Evolutionary conservation across 148 eudicot genomes (phyloP).

Genomic region (Limonium bicolor): DNA sequence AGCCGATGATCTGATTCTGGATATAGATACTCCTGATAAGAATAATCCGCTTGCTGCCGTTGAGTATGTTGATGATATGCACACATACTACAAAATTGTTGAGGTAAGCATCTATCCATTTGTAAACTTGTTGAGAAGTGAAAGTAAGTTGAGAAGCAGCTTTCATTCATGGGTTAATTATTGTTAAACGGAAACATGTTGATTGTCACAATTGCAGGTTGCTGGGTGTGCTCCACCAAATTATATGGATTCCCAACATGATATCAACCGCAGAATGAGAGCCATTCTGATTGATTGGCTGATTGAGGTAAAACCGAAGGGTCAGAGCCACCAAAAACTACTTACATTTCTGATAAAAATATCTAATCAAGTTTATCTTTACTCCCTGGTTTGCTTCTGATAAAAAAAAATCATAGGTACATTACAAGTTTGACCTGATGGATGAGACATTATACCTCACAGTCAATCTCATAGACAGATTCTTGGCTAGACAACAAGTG

Average conservation of each 20-base stretch:
- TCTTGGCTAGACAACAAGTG: conserved; percentile 41
- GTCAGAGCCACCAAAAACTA: too few relatives aligned
- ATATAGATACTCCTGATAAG: conserved; percentile 42
- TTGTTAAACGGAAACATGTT: too few relatives aligned
- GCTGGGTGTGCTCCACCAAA: conserved; percentile 39
- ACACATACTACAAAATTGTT: conserved; percentile 40
- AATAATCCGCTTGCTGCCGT: conserved; percentile 51
- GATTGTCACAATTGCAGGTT: too few relatives aligned
- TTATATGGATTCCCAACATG: conserved; percentile 53
- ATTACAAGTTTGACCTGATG: conserved; percentile 73
- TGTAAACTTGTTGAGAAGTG: too few relatives aligned
- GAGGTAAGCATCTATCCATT: too few relatives aligned
- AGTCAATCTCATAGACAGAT: conserved; percentile 68
- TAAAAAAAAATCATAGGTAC: conserved; percentile 42
- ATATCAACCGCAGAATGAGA: conserved; percentile 75
- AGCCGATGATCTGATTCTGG: conserved; percentile 23
- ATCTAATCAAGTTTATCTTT: neutral
- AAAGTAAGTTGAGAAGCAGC: too few relatives aligned
- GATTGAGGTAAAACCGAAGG: conserved; percentile 49
- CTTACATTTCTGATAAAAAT: neutral
- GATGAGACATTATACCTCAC: conserved; percentile 78
- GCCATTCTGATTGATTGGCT: conserved; percentile 85
- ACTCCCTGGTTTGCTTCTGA: neutral
- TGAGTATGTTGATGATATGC: conserved; percentile 53
- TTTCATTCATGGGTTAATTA: too few relatives aligned